Evolutionary conservation across 352 stramenopile genomes (phyloP).

Genomic region (Aphanomyces stellatus): DNA sequence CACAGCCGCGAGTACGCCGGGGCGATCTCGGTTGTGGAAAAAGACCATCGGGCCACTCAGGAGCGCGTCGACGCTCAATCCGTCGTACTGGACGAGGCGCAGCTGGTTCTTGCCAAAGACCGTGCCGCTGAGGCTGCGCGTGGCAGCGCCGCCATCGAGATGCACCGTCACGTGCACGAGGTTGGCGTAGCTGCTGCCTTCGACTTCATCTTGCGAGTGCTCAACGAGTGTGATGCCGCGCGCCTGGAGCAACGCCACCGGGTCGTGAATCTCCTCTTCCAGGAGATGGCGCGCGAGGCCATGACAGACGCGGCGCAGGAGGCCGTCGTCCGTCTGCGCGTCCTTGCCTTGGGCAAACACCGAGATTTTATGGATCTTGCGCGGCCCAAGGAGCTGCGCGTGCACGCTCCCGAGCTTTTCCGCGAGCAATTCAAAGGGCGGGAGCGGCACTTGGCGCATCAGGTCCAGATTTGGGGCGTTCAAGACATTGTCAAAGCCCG

Average conservation of each 20-base stretch:
- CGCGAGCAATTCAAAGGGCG: conserved; percentile 81
- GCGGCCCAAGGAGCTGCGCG: conserved; percentile 62
- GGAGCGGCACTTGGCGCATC: conserved; percentile 56
- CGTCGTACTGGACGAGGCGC: conserved; percentile 84
- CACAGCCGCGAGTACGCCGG: conserved; percentile 90
- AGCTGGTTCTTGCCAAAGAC: conserved; percentile 84
- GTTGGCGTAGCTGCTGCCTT: conserved; percentile 75
- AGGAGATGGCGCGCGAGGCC: conserved; percentile 85
- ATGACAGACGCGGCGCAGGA: conserved; percentile 87
- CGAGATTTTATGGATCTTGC: conserved; percentile 25
- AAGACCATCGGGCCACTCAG: conserved; percentile 86
- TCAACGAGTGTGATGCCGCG: conserved; percentile 87
- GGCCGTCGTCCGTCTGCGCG: conserved; percentile 64
- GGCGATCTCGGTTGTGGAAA: conserved; percentile 92
- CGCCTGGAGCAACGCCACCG: conserved; percentile 71
- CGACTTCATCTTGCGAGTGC: conserved; percentile 80
- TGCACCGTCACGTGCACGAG: conserved; percentile 89
- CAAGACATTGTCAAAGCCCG: conserved; percentile 89
- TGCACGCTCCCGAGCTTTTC: conserved; percentile 89
- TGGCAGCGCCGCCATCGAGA: conserved; percentile 76
- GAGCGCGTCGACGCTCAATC: conserved; percentile 78
- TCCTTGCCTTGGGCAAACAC: conserved; percentile 26
- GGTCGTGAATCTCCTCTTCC: conserved; percentile 86
- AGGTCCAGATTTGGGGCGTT: conserved; percentile 94
- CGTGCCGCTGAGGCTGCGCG: conserved; percentile 78